Conservation (phyloP, 176 grass and related monocot species). For the Musa acuminata region DNA sequence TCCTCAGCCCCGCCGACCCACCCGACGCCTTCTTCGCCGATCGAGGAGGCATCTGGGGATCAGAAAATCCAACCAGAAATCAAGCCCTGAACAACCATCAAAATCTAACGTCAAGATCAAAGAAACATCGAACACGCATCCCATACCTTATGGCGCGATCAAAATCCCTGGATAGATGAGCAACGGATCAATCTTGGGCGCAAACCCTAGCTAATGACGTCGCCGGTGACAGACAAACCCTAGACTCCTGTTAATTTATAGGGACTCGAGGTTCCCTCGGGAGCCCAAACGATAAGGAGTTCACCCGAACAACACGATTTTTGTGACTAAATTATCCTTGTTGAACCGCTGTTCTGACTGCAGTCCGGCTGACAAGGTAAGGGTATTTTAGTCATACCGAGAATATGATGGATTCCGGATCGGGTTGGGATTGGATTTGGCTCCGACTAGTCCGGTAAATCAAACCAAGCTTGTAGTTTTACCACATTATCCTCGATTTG, state of each 20-base stretch:
- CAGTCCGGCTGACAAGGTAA: not conserved
- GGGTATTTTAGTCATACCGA: not conserved
- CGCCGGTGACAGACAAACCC: not conserved
- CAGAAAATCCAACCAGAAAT: not conserved
- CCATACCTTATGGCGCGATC: not conserved
- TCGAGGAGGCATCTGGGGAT: slow-evolving; percentile 54
- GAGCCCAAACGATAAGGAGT: not conserved
- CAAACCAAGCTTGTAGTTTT: too few relatives aligned
- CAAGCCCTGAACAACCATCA: slow-evolving; percentile 4
- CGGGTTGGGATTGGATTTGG: not conserved
- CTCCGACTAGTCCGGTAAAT: not conserved
- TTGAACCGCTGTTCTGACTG: not conserved
- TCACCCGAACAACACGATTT: not conserved
- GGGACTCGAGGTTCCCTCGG: not conserved
- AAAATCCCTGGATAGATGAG: not conserved
- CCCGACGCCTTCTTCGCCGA: slow-evolving; percentile 30
- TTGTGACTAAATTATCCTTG: not conserved
- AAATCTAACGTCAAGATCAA: not conserved
- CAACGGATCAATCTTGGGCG: not conserved
- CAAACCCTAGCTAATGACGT: not conserved
- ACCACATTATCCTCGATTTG: too few relatives aligned
- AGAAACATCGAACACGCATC: not conserved
- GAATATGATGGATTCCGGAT: not conserved
- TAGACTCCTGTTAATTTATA: not conserved
- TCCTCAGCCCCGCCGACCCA: slow-evolving; percentile 17